Base-by-base conservation (phyloP, 768 basidiomycete genomes). In the Plicaturopsis crispa region DNA sequence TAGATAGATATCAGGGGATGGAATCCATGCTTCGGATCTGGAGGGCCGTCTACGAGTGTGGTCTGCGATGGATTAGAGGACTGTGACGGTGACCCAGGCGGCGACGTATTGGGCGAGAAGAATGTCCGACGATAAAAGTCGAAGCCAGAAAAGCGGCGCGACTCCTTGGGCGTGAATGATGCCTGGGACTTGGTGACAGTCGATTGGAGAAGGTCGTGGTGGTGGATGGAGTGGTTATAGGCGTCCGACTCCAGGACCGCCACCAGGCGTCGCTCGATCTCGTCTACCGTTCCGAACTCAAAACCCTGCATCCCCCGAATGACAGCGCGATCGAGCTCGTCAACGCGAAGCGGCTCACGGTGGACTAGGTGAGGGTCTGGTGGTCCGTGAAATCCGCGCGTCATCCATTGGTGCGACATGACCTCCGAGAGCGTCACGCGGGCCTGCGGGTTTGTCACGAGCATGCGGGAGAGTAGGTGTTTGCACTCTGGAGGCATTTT, bases 401-500 rank as follows among this genome's bases (percentile, higher is more conserved):
- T 61, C 84, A 98, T 93, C n/a, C n/a, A 76, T 0, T 91, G 82
- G 54, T 97, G 93, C 36, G 65, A 65, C 36, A 96, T 72, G 28
- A 97, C 84, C 56, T 99, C 96, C 5, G 71, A 48, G 22, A 99
- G 72, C 0, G 86, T 66, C 2, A 94, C 91, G 41, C 96, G 83
- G 35, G 73, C 73, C 0, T 70, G 55, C n/a, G 94, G 94, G 46
- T 85, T 91, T 21, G 89, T 97, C 44, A 98, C 93, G 28, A 99
- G 77, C 92, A 99, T 98, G 16, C 93, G 77, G 3, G 86, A 85
- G 11, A 99, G 70, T 3, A 98, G 65, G 48, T 88, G 80, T 56
- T 96, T 97, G 69, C 96, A 98, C 63, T 99, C 96, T 90, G 52
- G 1, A n/a, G n/a, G n/a, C n/a, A n/a, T n/a, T n/a, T n/a, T n/a